A percentile compares a stretch with the other conserved stretches of the same genome.
Evolutionary conservation across 2,329 filamentous ascomycete species (phyloP).

Genomic region (Fulvia fulva): DNA sequence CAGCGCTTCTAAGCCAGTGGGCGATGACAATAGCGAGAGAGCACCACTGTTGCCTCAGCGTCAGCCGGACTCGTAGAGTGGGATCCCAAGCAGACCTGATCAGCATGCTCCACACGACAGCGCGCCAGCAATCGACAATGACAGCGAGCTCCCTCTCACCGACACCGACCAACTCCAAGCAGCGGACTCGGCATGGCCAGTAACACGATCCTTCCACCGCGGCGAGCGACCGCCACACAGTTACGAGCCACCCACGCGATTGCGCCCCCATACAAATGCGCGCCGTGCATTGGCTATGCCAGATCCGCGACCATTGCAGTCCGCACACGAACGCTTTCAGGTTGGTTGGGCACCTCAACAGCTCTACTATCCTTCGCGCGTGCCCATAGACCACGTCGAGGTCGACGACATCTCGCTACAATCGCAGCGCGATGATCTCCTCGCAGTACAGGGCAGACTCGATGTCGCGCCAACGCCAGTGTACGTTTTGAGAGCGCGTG

Average conservation of each 20-base stretch:
- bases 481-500: not conserved
- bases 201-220: no score
- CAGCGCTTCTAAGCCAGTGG: not conserved
- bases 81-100: not conserved
- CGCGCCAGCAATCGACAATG: not conserved
- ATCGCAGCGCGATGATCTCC: no score
- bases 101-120: not conserved
- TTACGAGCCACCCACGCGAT: no score
- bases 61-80: not conserved
- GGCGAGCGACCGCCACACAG: no score
- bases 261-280: not conserved
- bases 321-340: not conserved
- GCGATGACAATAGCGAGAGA: not conserved
- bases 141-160: no score
- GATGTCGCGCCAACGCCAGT: not conserved
- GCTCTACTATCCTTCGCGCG: not conserved
- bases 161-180: no score
- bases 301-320: not conserved
- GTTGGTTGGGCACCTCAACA: not conserved
- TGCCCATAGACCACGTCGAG: not conserved
- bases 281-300: not conserved
- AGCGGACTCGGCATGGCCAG: no score
- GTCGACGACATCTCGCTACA: not conserved
- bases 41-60: not conserved
- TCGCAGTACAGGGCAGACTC: not conserved